Percentiles rank a stretch among this genome's conserved stretches.
Evolutionary conservation across 495 filamentous ascomycete genomes (phyloP).

Genomic region (Cercophora newfieldiana): DNA sequence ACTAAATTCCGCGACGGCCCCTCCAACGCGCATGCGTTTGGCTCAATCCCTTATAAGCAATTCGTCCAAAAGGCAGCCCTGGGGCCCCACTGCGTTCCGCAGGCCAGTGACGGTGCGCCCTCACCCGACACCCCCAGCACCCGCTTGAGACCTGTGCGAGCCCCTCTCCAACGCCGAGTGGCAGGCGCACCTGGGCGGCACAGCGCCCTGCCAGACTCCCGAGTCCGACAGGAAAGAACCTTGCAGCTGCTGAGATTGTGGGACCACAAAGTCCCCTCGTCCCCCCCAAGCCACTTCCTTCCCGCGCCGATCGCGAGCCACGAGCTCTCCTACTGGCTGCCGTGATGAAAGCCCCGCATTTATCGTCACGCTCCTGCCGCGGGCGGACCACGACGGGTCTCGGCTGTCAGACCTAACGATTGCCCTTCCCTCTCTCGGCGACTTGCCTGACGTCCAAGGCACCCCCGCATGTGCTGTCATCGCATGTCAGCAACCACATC

Average conservation of each 20-base stretch:
- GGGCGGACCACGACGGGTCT: neutral
- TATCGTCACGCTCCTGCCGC: neutral
- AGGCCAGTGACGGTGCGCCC: neutral
- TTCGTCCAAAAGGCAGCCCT: slow-evolving; percentile 13
- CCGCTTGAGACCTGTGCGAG: neutral
- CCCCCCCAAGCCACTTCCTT: neutral
- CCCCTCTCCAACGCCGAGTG: neutral
- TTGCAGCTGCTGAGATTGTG: slow-evolving; percentile 20
- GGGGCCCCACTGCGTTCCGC: neutral
- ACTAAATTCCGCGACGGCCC: slow-evolving; percentile 15
- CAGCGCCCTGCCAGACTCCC: slow-evolving; percentile 14
- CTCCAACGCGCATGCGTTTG: slow-evolving; percentile 12
- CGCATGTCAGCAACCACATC: neutral
- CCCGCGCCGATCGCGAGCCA: neutral
- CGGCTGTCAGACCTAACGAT: neutral
- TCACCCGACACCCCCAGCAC: neutral
- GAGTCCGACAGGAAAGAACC: slow-evolving; percentile 24
- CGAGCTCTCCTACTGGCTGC: neutral
- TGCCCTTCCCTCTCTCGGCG: neutral
- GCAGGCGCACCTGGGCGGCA: slow-evolving; percentile 7
- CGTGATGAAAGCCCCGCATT: neutral
- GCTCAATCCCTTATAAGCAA: slow-evolving; percentile 20
- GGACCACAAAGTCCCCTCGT: slow-evolving; percentile 2
- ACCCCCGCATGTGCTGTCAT: neutral
- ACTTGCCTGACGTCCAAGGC: neutral